Evolutionary conservation across 2,329 filamentous ascomycete species (phyloP), one percentile per base, ranked within the genome.

Genomic region (Byssoonygena ceratinophila): DNA sequence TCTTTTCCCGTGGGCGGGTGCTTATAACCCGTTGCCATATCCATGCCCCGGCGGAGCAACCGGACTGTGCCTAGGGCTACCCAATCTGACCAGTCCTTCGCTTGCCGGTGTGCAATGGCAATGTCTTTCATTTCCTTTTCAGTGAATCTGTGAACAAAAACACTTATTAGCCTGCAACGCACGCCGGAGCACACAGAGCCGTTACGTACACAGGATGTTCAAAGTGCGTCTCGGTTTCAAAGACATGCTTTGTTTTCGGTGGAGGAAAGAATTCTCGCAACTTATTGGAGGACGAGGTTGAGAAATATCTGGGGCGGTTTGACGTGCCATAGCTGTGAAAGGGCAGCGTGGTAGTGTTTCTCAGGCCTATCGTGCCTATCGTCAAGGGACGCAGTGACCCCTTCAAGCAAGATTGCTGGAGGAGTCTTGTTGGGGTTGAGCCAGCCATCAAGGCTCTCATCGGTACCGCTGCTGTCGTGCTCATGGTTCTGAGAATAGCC

Each of bases 41-140:
- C 91, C 71, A 94, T 87, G 8, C 81, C 81, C 76, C 80, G 91
- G 46, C 91, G 79, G 36, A 89, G 77, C 20, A 89, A 59, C 5
- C 86, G 81, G 46, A 96, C 84, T 58, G 87, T 80, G 54, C 79
- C 77, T 64, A 92, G 82, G 1, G 92, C 92, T 2, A 84, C 70
- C 72, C 80, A 82, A 66, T 98, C 92, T 3, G 88, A 85, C 63
- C 80, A 76, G 11, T 80, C 84, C 61, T 81, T 76, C 1, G 85
- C 81, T 59, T 83, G 68, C 22, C 91, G 84, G 65, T 97, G 91
- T 20, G 84, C 87, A 2, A 91, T 80, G 43, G 76, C 74, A 46
- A 97, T 80, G 20, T 68, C 65, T 22, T 78, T 74, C 85, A 97
- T 92, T 66, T 96, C 84, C 57, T 85, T 76, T 63, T 85, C 77